These are phyloP conservation scores for Monotropa hypopitys DNA, from an alignment of 179 eudicot species.

Conservation along the genomic window DNA sequence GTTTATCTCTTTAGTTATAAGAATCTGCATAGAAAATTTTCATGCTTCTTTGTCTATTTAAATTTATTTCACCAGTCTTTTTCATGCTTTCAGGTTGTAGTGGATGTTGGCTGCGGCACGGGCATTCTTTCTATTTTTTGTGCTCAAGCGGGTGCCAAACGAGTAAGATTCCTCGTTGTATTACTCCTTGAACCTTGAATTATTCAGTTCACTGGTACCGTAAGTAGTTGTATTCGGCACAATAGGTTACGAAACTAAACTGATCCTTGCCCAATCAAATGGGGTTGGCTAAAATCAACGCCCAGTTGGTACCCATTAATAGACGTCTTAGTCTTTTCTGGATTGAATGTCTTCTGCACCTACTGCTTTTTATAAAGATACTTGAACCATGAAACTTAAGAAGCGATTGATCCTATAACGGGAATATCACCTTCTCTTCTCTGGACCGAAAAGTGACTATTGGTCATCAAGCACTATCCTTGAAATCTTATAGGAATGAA, in stretches of 20 bases:
- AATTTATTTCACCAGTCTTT: background rate
- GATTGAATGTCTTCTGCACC: background rate
- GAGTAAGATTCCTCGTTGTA: slow-evolving; percentile 31
- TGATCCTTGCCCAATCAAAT: no score
- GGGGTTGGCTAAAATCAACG: no score
- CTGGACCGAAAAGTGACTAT: background rate
- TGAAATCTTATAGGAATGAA: background rate
- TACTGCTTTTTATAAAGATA: background rate
- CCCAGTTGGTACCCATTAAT: no score
- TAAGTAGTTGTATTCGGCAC: background rate
- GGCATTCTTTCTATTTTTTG: slow-evolving; percentile 96
- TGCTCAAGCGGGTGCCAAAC: slow-evolving; percentile 95
- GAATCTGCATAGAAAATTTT: background rate
- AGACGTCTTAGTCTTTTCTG: background rate
- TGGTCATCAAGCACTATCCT: background rate
- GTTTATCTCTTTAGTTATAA: background rate
- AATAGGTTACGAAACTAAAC: no score
- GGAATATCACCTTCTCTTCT: background rate
- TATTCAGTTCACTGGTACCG: background rate
- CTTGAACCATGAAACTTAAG: background rate
- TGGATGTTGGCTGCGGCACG: slow-evolving; percentile 97
- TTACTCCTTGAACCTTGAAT: background rate
- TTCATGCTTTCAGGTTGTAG: slow-evolving; percentile 56
- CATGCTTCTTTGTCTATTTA: background rate
- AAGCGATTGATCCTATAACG: background rate